A percentile compares a stretch with the other conserved stretches of the same genome.
Evolutionary conservation across 2,329 filamentous ascomycete genomes (phyloP).

Genomic region (Didymella glomerata): DNA sequence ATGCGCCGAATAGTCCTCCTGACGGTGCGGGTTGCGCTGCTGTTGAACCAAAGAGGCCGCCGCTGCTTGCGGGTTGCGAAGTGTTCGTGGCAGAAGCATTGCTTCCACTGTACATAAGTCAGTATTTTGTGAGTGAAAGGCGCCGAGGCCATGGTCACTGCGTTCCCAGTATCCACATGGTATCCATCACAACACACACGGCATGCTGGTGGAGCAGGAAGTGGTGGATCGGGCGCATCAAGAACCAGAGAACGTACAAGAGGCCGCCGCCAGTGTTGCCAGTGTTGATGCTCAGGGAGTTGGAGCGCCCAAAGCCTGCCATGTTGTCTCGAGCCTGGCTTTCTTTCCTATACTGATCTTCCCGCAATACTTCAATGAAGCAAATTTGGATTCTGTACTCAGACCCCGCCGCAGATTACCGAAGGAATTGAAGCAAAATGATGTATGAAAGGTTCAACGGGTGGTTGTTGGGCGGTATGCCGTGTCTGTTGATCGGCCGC

Average conservation of each 20-base stretch:
- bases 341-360: not conserved
- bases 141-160: slow-evolving; percentile 16
- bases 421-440: not conserved
- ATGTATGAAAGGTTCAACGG: not conserved
- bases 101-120: slow-evolving; percentile 41
- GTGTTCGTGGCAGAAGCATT: slow-evolving; percentile 34
- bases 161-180: slow-evolving; percentile 15
- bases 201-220: slow-evolving; percentile 2
- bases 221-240: not conserved
- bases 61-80: slow-evolving; percentile 35
- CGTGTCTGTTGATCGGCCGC: slow-evolving; percentile 5
- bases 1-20: slow-evolving; percentile 36
- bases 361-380: not conserved
- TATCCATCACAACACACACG: not conserved
- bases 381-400: not conserved
- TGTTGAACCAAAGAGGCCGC: slow-evolving; percentile 49
- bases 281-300: slow-evolving; percentile 65
- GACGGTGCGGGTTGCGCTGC: slow-evolving; percentile 37
- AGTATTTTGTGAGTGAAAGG: slow-evolving; percentile 25
- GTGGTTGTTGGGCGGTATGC: slow-evolving; percentile 2
- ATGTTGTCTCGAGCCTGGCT: slow-evolving; percentile 27
- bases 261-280: slow-evolving; percentile 62
- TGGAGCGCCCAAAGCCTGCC: slow-evolving; percentile 58
- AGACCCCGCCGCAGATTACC: too few relatives aligned
- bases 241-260: slow-evolving; percentile 52